These are phyloP conservation scores for Andrographis paniculata DNA, from an alignment of 305 asterid species.

Conservation along the genomic window DNA sequence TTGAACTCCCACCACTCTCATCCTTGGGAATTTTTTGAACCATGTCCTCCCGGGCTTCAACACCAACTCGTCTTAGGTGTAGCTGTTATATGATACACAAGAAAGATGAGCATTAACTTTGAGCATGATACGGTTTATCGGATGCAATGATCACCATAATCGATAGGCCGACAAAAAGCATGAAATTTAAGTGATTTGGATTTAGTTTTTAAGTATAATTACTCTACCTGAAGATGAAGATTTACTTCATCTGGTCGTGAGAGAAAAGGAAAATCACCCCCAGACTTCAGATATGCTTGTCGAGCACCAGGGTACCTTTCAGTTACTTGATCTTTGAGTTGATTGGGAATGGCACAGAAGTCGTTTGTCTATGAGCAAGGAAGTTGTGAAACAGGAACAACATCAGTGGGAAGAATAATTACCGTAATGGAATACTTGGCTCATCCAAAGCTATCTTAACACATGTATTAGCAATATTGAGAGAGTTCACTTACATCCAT, in stretches of 20 bases:
- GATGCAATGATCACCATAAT: too few species aligned
- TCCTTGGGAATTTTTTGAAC: slow-evolving; percentile 37
- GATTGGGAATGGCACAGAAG: slow-evolving; percentile 72
- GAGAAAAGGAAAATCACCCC: slow-evolving; percentile 95
- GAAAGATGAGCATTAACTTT: not conserved
- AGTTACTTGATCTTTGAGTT: slow-evolving; percentile 74
- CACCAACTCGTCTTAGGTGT: slow-evolving; percentile 87
- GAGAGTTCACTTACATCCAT: slow-evolving; percentile 75
- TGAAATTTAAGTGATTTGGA: not conserved
- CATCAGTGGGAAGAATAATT: slow-evolving; percentile 17
- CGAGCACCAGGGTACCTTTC: slow-evolving; percentile 90
- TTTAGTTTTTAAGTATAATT: not conserved
- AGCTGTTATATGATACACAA: slow-evolving; percentile 40
- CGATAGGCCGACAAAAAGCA: not conserved
- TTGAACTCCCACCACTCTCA: slow-evolving; percentile 62
- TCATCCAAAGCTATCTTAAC: not conserved
- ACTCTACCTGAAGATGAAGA: slow-evolving; percentile 92
- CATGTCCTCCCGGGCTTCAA: slow-evolving; percentile 62
- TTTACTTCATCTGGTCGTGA: slow-evolving; percentile 93
- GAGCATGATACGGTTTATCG: too few species aligned
- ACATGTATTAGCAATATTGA: not conserved
- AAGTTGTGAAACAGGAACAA: slow-evolving; percentile 14
- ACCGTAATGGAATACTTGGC: slow-evolving; percentile 2
- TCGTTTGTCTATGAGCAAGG: slow-evolving; percentile 73
- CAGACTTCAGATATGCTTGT: slow-evolving; percentile 74